phyloP scores from a whole-genome alignment of 225 moss, liverwort and hornwort species.

The Pseudoscleropodium purum region DNA sequence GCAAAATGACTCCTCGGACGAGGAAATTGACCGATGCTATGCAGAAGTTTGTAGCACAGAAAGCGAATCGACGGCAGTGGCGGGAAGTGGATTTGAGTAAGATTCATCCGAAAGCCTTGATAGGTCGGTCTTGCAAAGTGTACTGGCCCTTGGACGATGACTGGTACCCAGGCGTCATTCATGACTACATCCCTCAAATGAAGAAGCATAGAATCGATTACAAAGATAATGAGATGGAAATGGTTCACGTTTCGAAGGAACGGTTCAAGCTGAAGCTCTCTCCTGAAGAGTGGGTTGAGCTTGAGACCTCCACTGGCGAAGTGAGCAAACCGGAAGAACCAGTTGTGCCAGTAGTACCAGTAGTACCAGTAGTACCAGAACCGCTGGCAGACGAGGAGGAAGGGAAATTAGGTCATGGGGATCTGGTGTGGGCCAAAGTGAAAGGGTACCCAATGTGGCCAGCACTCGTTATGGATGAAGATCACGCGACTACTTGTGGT shows the following conservation, averaged over 20 bases:
- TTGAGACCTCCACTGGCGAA: slow-evolving; percentile 72
- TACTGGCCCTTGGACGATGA: slow-evolving; percentile 91
- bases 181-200: slow-evolving; percentile 68
- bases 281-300: slow-evolving; percentile 74
- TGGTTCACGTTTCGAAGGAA: slow-evolving; percentile 69
- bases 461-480: slow-evolving; percentile 93
- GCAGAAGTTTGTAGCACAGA: slow-evolving; percentile 86
- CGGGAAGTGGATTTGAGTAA: slow-evolving; percentile 87
- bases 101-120: slow-evolving; percentile 74
- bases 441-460: slow-evolving; percentile 99
- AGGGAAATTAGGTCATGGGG: slow-evolving; percentile 69
- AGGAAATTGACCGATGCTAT: slow-evolving; percentile 94
- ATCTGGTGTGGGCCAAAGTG: slow-evolving; percentile 98
- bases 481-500: slow-evolving; percentile 67
- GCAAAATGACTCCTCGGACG: slow-evolving; percentile 83
- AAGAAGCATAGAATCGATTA: slow-evolving; percentile 91
- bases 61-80: slow-evolving; percentile 75
- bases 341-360: not conserved
- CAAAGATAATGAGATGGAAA: slow-evolving; percentile 88
- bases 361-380: slow-evolving; percentile 20
- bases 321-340: slow-evolving; percentile 47
- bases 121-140: slow-evolving; percentile 94
- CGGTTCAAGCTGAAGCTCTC: slow-evolving; percentile 87
- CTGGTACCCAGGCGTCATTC: slow-evolving; percentile 97
- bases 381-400: slow-evolving; percentile 48